phyloP scores from a whole-genome alignment of 192 early-diverging fungal species.

The Entomortierella parvispora region DNA sequence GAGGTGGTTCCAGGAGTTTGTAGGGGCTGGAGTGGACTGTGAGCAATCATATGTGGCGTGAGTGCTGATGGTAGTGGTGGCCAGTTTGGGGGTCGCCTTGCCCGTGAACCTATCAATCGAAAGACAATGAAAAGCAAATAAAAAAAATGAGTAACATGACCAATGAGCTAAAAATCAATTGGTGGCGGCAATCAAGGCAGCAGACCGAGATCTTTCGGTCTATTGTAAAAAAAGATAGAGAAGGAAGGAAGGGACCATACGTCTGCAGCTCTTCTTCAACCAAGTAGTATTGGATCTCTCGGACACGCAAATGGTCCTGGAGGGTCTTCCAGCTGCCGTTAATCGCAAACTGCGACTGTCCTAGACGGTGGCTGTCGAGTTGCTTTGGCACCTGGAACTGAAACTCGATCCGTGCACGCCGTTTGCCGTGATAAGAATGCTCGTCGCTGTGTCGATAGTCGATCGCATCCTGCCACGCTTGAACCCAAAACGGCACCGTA shows the following conservation, averaged over 20 bases:
- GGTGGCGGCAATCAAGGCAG: neutral
- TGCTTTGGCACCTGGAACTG: conserved; percentile 41
- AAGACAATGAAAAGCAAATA: neutral
- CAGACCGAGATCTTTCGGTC: neutral
- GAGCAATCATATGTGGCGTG: conserved; percentile 21
- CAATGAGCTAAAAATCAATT: neutral
- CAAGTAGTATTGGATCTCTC: conserved; percentile 31
- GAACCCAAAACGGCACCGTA: conserved; percentile 21
- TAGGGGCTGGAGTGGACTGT: neutral
- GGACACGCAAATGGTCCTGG: conserved; percentile 15
- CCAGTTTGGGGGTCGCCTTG: neutral
- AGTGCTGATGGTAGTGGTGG: conserved; percentile 29
- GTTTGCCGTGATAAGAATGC: conserved; percentile 33
- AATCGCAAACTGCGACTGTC: conserved; percentile 35
- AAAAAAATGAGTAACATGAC: neutral
- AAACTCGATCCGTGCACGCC: conserved; percentile 32
- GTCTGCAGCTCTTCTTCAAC: conserved; percentile 37
- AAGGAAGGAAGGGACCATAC: conserved; percentile 2
- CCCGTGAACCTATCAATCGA: conserved; percentile 14
- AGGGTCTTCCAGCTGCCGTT: conserved; percentile 25
- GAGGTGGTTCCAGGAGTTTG: conserved; percentile 18
- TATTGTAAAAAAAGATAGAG: too few species aligned
- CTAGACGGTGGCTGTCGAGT: conserved; percentile 15
- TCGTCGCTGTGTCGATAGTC: conserved; percentile 31
- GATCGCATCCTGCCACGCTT: conserved; percentile 41